Percentiles rank a stretch among this genome's conserved stretches.
These are phyloP conservation scores for Pulveroboletus sp. DNA, from an alignment of 768 basidiomycete genomes.

Conservation along the genomic window DNA sequence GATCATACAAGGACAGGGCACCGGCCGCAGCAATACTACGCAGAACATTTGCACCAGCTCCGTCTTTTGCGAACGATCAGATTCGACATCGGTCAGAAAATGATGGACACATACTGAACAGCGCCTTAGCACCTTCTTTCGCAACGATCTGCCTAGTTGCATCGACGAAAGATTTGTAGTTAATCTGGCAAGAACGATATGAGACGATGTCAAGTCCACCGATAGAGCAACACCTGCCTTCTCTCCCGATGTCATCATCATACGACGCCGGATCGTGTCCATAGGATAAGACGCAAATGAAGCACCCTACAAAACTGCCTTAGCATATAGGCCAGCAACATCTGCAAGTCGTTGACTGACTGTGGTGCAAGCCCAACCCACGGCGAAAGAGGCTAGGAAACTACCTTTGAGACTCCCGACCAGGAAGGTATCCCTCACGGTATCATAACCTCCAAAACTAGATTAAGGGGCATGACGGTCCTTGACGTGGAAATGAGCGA, in stretches of 20 bases:
- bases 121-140: slow-evolving; percentile 36
- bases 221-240: slow-evolving; percentile 11
- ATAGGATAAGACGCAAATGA: slow-evolving; percentile 39
- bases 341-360: slow-evolving; percentile 15
- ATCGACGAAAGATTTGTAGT: slow-evolving; percentile 38
- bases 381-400: slow-evolving; percentile 38
- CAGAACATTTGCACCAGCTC: slow-evolving; percentile 53
- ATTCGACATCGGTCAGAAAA: not conserved
- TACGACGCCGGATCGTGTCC: slow-evolving; percentile 42
- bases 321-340: not conserved
- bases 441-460: slow-evolving; percentile 44
- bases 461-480: not conserved
- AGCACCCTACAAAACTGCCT: slow-evolving; percentile 27
- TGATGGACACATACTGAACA: slow-evolving; percentile 32
- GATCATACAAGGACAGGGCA: slow-evolving; percentile 61
- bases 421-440: slow-evolving; percentile 34
- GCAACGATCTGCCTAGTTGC: slow-evolving; percentile 36
- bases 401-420: slow-evolving; percentile 37
- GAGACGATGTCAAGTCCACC: not conserved
- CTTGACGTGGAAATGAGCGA: not conserved
- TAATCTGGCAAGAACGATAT: slow-evolving; percentile 21
- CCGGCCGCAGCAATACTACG: slow-evolving; percentile 49
- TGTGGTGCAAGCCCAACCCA: slow-evolving; percentile 40
- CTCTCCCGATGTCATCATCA: slow-evolving; percentile 46
- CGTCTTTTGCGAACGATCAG: slow-evolving; percentile 36